Evolutionary conservation across 163 green algal species (phyloP), one percentile per base, ranked within the genome.

Genomic region (Coccomyxa subellipsoidea): DNA sequence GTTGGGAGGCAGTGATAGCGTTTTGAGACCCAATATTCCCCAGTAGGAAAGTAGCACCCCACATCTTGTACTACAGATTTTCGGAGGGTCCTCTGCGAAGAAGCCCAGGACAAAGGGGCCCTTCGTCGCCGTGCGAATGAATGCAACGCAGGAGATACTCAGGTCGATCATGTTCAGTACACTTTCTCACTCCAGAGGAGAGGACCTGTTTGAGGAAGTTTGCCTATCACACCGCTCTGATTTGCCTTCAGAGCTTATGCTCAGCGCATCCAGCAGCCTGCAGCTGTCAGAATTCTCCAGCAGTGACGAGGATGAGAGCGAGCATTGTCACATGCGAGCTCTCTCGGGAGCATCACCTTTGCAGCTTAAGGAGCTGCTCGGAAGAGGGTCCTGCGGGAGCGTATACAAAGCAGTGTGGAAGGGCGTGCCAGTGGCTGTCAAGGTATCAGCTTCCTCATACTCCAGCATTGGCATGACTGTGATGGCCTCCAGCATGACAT

Each of bases 331-430:
- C 29, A 73, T 34, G 27, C 66, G 27, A 34, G 32, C 66, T 4
- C 1, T 73, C 32, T 23, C 31, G 1, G 66, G 66, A 18, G 18
- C 66, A 18, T 34, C 27, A 5, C 8, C 37, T 9, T 37, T 39
- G 8, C 27, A 90, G 38, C 83, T 91, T 69, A 54, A 87, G 59
- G 87, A 92, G 69, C 77, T 92, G 4, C 89, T 93, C 73, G 90
- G 90, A 0, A 76, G 89, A 40, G 90, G 90, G 47, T 88, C 85
- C 35, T 93, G 91, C 81, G 88, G 90, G 47, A 87, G 78, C 34
- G 90, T 93, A 32, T 92, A 91, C 73, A 87, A 83, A 76, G 87
- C 80, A 66, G 84, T 84, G 29, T 93, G 85, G 85, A 82, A 81
- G 32, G 83, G 84, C n/a, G 78, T 80, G 75, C 73, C 54, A 34